phyloP scores from a whole-genome alignment of 768 basidiomycete genomes.

The Goffeauzyma gilvescens region DNA sequence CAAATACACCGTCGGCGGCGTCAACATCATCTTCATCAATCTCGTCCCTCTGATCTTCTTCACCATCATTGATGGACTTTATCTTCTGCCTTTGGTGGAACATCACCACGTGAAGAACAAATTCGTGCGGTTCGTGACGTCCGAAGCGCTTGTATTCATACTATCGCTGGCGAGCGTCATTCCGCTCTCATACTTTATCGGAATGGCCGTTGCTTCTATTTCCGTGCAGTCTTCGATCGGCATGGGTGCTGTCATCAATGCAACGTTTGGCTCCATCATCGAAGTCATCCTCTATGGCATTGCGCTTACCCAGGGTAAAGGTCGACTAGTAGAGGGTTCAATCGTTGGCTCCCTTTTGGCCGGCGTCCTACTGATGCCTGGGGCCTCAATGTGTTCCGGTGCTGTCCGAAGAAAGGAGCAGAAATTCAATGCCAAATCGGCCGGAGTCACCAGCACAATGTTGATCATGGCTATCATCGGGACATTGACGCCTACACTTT shows the following conservation, averaged over 20 bases:
- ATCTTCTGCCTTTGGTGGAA: conserved; percentile 56
- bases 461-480: conserved; percentile 99
- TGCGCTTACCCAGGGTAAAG: conserved; percentile 75
- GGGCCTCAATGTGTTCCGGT: conserved; percentile 80
- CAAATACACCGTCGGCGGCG: conserved; percentile 97
- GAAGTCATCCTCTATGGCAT: conserved; percentile 86
- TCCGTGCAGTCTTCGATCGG: conserved; percentile 97
- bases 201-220: conserved; percentile 97
- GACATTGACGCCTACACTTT: conserved; percentile 78
- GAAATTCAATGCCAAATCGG: conserved; percentile 97
- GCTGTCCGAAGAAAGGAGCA: conserved; percentile 83
- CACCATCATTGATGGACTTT: conserved; percentile 79
- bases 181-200: conserved; percentile 95
- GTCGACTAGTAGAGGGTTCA: conserved; percentile 84
- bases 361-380: conserved; percentile 92
- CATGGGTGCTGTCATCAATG: conserved; percentile 99
- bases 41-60: conserved; percentile 84
- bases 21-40: conserved; percentile 96
- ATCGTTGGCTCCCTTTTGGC: conserved; percentile 90
- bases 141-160: conserved; percentile 61
- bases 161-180: conserved; percentile 77
- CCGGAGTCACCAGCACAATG: conserved; percentile 97
- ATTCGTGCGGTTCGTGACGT: conserved; percentile 51
- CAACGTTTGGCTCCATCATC: conserved; percentile 94
- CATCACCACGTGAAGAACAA: too few relatives aligned